Conservation (phyloP, 257 asterid species). For the Solanum habrochaites region DNA sequence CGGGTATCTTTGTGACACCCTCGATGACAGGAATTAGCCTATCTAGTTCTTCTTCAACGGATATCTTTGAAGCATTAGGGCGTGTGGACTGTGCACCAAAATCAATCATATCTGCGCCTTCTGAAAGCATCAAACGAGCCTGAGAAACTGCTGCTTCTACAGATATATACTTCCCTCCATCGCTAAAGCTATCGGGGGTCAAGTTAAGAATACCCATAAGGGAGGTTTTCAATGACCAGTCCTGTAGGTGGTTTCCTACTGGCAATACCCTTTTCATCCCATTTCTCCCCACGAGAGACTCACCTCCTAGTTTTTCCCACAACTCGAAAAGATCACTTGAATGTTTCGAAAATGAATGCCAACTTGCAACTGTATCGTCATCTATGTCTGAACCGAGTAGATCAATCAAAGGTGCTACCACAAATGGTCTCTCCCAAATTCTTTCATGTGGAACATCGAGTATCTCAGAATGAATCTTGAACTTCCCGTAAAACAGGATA, state of each 20-base stretch:
- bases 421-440: slow-evolving; percentile 95
- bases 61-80: slow-evolving; percentile 63
- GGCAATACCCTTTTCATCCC: slow-evolving; percentile 86
- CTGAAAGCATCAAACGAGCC: slow-evolving; percentile 43
- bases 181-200: slow-evolving; percentile 93
- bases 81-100: slow-evolving; percentile 96
- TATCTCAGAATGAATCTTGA: slow-evolving; percentile 45
- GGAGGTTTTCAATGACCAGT: slow-evolving; percentile 62
- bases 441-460: slow-evolving; percentile 77
- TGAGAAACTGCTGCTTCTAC: slow-evolving; percentile 52
- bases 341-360: slow-evolving; percentile 50
- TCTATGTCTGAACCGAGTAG: slow-evolving; percentile 57
- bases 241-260: slow-evolving; percentile 41
- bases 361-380: slow-evolving; percentile 33
- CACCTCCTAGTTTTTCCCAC: slow-evolving; percentile 86
- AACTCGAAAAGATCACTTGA: slow-evolving; percentile 50
- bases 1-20: slow-evolving; percentile 56
- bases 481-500: slow-evolving; percentile 71
- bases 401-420: slow-evolving; percentile 80
- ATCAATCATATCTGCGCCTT: slow-evolving; percentile 82
- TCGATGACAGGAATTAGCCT: slow-evolving; percentile 72
- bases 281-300: slow-evolving; percentile 50
- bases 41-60: slow-evolving; percentile 69
- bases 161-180: slow-evolving; percentile 67
- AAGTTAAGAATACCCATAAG: slow-evolving; percentile 81